Base-by-base conservation (phyloP, 805 yeast species). In the Kuraishia capsulata region DNA sequence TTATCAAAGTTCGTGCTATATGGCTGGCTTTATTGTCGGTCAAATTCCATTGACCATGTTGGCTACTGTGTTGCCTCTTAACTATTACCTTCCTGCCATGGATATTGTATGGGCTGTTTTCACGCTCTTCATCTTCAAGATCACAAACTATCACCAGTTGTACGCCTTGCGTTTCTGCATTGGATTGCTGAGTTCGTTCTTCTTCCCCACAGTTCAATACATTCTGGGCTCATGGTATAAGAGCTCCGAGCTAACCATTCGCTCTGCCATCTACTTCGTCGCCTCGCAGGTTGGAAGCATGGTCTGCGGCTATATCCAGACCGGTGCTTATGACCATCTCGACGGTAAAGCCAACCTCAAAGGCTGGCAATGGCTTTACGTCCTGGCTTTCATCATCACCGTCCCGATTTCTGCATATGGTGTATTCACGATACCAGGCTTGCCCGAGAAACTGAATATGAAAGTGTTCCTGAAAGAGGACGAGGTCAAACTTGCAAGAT, bases 181-280 rank as follows among this genome's bases (percentile, higher is more conserved):
- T 41, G 89, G 83, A 29, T 71, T 74, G 1, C 76, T 78, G 52
- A 92, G 85, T 52, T 75, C 84, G 3, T 75, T 80, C n/a, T 72
- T 66, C 48, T 67, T 74, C 60, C 82, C 87, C 5, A 76, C 75
- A 17, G 64, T 76, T 40, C 81, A 78, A 46, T 77, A 73, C 46
- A 55, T 76, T 33, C 59, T 70, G 45, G 84, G 81, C 10, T 65
- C 74, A 17, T 77, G 73, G 70, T 75, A 74, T 53, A 65, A 65
- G 47, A 64, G 75, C 37, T 62, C 63, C 39, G 84, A 81, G 57
- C 64, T 76, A 40, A 65, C 72, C 31, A 64, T 83, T 48, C 66
- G 87, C 53, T 76, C 78, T n/a, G 75, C 75, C 21, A 57, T 76
- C 43, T 76, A 71, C 57, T 80, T 80, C 46, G 57, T 71, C 28